Percentiles rank a stretch among this genome's conserved stretches.
Conservation (phyloP, 2,329 filamentous ascomycete species). For the Fusarium palustre region DNA sequence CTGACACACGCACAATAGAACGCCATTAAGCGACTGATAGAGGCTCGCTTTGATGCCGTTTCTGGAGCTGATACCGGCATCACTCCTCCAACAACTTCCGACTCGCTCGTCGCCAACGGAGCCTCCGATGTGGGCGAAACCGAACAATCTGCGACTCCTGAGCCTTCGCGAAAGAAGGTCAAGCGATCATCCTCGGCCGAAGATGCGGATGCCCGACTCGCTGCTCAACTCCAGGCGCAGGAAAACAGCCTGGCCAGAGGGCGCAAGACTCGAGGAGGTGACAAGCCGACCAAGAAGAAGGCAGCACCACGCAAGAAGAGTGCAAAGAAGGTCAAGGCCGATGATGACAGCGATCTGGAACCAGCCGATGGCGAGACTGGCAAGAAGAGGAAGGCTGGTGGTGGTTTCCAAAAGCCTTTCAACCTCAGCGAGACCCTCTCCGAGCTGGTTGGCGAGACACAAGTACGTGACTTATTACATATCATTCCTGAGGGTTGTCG, state of each 20-base stretch:
- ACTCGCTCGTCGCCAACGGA: conserved; percentile 52
- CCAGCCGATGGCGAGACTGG: conserved; percentile 66
- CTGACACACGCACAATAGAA: conserved; percentile 52
- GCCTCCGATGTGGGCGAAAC: conserved; percentile 57
- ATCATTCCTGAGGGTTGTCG: neutral
- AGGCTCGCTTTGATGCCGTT: conserved; percentile 78
- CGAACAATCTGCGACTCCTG: conserved; percentile 59
- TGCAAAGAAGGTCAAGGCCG: conserved; percentile 77
- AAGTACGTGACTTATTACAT: conserved; percentile 60
- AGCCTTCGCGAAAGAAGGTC: conserved; percentile 73
- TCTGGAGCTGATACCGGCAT: conserved; percentile 64
- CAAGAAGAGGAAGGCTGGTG: conserved; percentile 83
- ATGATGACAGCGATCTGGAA: conserved; percentile 83
- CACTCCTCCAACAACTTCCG: conserved; percentile 54
- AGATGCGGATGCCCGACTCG: conserved; percentile 87
- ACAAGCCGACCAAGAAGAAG: conserved; percentile 72
- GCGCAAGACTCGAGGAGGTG: conserved; percentile 81
- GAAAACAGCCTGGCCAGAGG: conserved; percentile 79
- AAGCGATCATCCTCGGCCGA: conserved; percentile 69
- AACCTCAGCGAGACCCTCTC: conserved; percentile 77
- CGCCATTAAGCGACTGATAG: conserved; percentile 78
- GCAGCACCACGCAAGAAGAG: conserved; percentile 76
- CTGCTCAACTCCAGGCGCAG: conserved; percentile 89
- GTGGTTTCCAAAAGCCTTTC: conserved; percentile 92
- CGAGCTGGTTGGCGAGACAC: conserved; percentile 75